Conservation (phyloP, 2,329 filamentous ascomycete species). For the Zarea fungicola region DNA sequence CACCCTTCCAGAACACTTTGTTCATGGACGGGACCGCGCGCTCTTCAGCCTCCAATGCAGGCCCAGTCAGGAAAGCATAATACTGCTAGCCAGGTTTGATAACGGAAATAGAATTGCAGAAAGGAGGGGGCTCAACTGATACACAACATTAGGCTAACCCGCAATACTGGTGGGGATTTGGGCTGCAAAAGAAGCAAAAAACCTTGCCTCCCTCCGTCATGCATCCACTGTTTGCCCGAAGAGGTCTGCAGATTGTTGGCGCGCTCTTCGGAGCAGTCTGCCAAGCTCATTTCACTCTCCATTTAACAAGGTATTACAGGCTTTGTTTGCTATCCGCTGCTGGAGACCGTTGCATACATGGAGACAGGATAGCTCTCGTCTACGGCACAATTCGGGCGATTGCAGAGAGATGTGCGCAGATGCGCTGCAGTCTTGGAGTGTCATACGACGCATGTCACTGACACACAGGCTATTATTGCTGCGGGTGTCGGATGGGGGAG, state of each 20-base stretch:
- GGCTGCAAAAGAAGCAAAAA: neutral
- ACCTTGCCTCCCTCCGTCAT: conserved; percentile 9
- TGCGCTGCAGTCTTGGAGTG: neutral
- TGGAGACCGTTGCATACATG: no score
- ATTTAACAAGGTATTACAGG: no score
- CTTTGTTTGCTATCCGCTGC: no score
- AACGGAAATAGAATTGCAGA: neutral
- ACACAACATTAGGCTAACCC: conserved; percentile 6
- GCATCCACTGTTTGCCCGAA: conserved; percentile 9
- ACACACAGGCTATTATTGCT: neutral
- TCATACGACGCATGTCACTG: neutral
- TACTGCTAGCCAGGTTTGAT: no score
- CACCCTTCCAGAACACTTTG: neutral
- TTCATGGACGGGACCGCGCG: neutral
- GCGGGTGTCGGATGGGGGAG: neutral
- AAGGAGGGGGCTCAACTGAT: neutral
- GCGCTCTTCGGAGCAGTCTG: neutral
- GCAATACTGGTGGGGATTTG: conserved; percentile 8
- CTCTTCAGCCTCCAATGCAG: neutral
- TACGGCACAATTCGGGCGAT: no score
- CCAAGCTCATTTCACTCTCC: conserved; percentile 5
- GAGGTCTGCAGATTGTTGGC: neutral
- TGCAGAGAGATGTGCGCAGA: no score
- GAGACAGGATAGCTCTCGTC: no score
- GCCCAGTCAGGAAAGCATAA: no score